Evolutionary conservation across 768 basidiomycete species (phyloP).

Genomic region (Boletus eberwhitei): DNA sequence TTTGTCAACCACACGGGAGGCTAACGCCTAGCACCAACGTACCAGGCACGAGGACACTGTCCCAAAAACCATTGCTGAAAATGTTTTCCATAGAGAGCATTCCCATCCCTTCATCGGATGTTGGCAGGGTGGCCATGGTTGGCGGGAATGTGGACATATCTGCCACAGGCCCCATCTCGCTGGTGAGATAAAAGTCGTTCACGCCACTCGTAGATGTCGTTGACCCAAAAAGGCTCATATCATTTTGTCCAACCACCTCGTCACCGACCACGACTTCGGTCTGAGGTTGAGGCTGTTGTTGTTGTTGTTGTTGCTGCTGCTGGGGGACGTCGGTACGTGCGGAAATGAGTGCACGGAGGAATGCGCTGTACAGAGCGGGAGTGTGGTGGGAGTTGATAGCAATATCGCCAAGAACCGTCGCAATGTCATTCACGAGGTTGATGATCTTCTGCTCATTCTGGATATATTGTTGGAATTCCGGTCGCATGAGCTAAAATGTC

Average conservation of each 20-base stretch:
- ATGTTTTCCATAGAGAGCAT: constrained; percentile 81
- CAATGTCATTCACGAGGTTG: constrained; percentile 73
- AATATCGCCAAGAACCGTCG: constrained; percentile 71
- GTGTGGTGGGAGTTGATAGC: constrained; percentile 82
- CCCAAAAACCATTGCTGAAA: constrained; percentile 80
- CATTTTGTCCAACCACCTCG: constrained; percentile 21
- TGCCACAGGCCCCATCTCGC: constrained; percentile 82
- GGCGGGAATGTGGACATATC: constrained; percentile 86
- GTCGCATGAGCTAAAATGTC: constrained; percentile 63
- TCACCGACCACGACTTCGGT: constrained; percentile 19
- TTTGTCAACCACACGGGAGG: constrained; percentile 1
- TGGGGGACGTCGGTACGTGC: constrained; percentile 39
- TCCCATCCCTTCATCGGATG: constrained; percentile 39
- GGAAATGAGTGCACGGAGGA: constrained; percentile 74
- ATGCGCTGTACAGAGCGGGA: constrained; percentile 83
- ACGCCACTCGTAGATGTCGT: constrained; percentile 19
- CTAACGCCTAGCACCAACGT: constrained; percentile 24
- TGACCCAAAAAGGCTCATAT: constrained; percentile 29
- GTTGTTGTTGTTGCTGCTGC: constrained; percentile 19
- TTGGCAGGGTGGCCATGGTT: constrained; percentile 64
- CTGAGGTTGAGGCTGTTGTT: constrained; percentile 14
- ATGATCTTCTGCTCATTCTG: constrained; percentile 72
- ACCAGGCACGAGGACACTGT: constrained; percentile 85
- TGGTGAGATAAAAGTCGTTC: constrained; percentile 65
- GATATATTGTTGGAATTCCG: constrained; percentile 76